Conservation (phyloP, 331 rosid species). For the Malus hybrid region DNA sequence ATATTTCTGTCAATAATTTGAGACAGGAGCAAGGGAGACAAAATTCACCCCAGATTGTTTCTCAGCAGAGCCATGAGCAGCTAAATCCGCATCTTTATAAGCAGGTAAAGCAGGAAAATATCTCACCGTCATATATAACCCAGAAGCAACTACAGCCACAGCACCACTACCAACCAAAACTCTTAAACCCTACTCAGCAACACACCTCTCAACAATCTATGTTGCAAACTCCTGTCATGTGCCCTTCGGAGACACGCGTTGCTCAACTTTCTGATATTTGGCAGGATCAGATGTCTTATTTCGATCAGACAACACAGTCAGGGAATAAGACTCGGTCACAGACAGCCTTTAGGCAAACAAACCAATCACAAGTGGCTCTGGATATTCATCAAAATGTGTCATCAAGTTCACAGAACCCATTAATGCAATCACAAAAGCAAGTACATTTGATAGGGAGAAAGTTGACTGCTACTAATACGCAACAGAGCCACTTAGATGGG, state of each 20-base stretch:
- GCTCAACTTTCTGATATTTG: not conserved
- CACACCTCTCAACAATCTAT: not conserved
- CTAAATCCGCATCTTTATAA: not conserved
- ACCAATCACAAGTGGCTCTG: not conserved
- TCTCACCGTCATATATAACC: not conserved
- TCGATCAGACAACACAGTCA: not conserved
- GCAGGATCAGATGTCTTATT: not conserved
- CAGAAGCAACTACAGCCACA: not conserved
- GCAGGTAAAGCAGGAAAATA: not conserved
- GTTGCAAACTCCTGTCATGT: not conserved
- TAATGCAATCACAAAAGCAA: conserved; percentile 4
- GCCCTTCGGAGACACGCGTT: not conserved
- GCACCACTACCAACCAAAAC: not conserved
- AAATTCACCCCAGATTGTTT: not conserved
- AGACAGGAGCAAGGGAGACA: not conserved
- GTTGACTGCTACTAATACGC: not conserved
- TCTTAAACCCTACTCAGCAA: not conserved
- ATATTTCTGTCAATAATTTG: not conserved
- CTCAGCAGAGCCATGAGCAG: not conserved
- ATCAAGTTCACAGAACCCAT: not conserved
- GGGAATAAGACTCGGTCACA: not conserved
- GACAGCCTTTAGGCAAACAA: not conserved
- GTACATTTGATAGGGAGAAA: not conserved
- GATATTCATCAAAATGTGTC: conserved; percentile 3
- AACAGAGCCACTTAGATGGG: not conserved